phyloP scores from a whole-genome alignment of 2,329 filamentous ascomycete species.

The Chalara sp. region DNA sequence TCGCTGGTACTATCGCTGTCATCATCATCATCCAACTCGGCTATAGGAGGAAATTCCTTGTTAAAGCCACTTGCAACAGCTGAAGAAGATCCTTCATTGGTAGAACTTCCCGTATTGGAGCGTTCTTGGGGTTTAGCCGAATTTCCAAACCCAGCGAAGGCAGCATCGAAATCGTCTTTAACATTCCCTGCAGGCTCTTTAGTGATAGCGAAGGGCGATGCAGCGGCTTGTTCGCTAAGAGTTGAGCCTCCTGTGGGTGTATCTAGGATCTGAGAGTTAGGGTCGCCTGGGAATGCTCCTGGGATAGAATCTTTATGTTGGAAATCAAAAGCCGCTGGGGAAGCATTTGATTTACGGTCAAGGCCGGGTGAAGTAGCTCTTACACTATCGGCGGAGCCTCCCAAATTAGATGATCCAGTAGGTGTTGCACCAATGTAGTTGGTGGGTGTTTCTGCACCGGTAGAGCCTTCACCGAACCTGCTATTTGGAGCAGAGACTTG shows the following conservation, averaged over 20 bases:
- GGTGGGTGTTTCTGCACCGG: slow-evolving; percentile 31
- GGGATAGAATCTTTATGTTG: slow-evolving; percentile 32
- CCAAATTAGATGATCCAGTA: slow-evolving; percentile 24
- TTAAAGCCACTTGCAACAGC: slow-evolving; percentile 48
- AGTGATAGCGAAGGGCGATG: slow-evolving; percentile 47
- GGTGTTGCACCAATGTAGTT: slow-evolving; percentile 26
- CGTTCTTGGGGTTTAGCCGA: slow-evolving; percentile 43
- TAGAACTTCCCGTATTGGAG: slow-evolving; percentile 33
- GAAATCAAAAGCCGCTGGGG: slow-evolving; percentile 19
- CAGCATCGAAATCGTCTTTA: slow-evolving; percentile 79
- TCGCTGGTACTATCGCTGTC: slow-evolving; percentile 69
- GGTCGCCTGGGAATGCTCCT: slow-evolving; percentile 46
- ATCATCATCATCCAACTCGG: slow-evolving; percentile 74
- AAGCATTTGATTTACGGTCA: slow-evolving; percentile 25
- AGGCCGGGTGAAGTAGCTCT: slow-evolving; percentile 22
- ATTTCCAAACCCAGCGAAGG: slow-evolving; percentile 66
- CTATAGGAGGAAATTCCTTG: slow-evolving; percentile 87
- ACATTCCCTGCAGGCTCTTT: slow-evolving; percentile 41
- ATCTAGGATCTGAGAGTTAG: slow-evolving; percentile 36
- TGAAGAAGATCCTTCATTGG: slow-evolving; percentile 35
- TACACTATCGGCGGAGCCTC: slow-evolving; percentile 15
- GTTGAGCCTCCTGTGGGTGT: slow-evolving; percentile 41
- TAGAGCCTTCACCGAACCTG: slow-evolving; percentile 46
- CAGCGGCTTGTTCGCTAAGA: slow-evolving; percentile 38
- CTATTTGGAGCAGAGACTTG: slow-evolving; percentile 69